Conservation (phyloP, 331 rosid species). For the Cydonia oblonga region DNA sequence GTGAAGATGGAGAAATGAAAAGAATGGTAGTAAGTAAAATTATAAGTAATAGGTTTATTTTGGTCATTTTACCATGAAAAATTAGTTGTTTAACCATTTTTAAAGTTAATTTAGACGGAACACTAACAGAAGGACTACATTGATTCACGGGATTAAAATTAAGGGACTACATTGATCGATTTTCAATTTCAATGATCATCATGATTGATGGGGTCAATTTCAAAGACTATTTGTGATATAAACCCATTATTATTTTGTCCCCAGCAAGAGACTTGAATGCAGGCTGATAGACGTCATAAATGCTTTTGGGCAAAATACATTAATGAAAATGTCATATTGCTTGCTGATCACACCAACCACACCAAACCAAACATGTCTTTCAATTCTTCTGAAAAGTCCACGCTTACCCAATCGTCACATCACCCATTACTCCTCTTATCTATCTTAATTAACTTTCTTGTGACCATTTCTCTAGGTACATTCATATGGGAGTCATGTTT, state of each 20-base stretch:
- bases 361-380: conserved; percentile 3
- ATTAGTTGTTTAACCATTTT: no score
- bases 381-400: background rate
- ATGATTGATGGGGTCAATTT: no score
- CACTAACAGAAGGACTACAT: no score
- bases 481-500: background rate
- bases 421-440: background rate
- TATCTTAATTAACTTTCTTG: background rate
- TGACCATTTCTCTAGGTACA: background rate
- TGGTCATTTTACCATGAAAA: no score
- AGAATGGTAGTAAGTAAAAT: no score
- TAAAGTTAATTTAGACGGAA: no score
- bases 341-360: conserved; percentile 10
- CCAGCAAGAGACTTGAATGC: background rate
- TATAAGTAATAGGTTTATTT: no score
- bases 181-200: no score
- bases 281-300: background rate
- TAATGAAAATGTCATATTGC: background rate
- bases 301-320: background rate
- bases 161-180: no score
- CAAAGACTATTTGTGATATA: no score
- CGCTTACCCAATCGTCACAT: background rate
- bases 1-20: no score
- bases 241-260: background rate
- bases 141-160: no score